Evolutionary conservation across 83 land plant species (phyloP), one percentile per base, ranked within the genome.

Genomic region (Diphasiastrum complanatum): DNA sequence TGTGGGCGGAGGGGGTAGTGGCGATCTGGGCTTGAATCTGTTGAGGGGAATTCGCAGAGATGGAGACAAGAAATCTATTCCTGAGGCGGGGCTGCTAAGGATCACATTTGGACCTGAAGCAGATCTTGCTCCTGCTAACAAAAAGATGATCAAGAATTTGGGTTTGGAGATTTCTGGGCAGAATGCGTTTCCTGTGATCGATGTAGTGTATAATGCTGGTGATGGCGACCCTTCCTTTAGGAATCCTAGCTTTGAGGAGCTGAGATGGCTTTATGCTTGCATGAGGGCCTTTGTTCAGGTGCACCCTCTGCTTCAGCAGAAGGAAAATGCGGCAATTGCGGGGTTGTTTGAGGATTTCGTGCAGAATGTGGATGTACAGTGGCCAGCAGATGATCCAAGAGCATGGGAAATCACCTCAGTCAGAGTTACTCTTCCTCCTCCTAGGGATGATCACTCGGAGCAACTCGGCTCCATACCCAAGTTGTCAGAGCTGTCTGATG

Each of bases 291-390:
- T 81, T 20, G 26, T 67, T 16, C 67, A 81, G 63, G 54, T 78
- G 34, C 85, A 78, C 50, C 83, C 89, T 2, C 33, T 73, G 63
- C 51, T 85, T 23, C 71, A 75, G 56, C 63, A 46, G 53, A 48
- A 58, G 32, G 58, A 61, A 47, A 40, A 65, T 5, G 52, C 53
- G 20, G 43, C 52, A 60, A 47, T 58, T 24, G 27, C 33, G 10
- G 43, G 50, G 49, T 10, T 24, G 4, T 83, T 78, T 59, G 85
- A 85, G 60, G 73, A 78, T 22, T 72, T 78, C 34, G 65, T 65
- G 30, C 75, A 81, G 45, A 75, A 66, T 18, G 70, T 84, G 10
- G 88, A 84, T 61, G 75, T 84, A 45, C 80, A 82, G 14, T 85
- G 82, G 82, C 85, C 89, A 26, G 68, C 80, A 0, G 89, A 85